phyloP scores from a whole-genome alignment of 192 early-diverging fungal species.

The Coemansia sp. region DNA sequence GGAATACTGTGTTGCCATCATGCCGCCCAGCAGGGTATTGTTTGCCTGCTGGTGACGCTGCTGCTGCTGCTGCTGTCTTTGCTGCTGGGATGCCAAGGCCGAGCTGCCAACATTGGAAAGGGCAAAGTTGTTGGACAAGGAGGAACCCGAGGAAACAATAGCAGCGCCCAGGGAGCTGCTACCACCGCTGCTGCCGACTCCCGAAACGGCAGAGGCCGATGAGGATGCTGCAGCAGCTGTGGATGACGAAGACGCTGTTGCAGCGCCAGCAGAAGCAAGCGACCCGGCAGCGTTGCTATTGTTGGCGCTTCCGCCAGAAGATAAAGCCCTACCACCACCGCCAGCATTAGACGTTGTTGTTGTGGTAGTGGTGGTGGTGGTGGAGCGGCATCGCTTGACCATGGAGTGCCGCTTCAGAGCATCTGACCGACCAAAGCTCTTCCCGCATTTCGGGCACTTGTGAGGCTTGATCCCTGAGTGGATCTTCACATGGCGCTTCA shows the following conservation, averaged over 20 bases:
- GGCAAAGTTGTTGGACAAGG: conserved; percentile 2
- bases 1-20: conserved; percentile 5
- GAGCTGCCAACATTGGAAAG: background rate
- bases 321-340: background rate
- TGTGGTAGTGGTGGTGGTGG: conserved; percentile 4
- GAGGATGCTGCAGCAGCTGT: conserved; percentile 4
- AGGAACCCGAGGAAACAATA: background rate
- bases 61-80: conserved; percentile 8
- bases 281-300: background rate
- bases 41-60: conserved; percentile 7
- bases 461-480: conserved; percentile 79
- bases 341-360: background rate
- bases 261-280: too few species aligned
- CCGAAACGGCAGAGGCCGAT: background rate
- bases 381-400: conserved; percentile 61
- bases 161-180: background rate
- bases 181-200: background rate
- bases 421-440: conserved; percentile 73
- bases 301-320: conserved; percentile 2
- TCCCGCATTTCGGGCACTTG: conserved; percentile 70
- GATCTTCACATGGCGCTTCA: conserved; percentile 74
- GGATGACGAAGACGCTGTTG: background rate
- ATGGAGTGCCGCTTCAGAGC: conserved; percentile 69
- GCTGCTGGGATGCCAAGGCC: background rate
- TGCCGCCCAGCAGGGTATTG: background rate